phyloP scores from a whole-genome alignment of 139 green algal species.

The Volvox africanus region DNA sequence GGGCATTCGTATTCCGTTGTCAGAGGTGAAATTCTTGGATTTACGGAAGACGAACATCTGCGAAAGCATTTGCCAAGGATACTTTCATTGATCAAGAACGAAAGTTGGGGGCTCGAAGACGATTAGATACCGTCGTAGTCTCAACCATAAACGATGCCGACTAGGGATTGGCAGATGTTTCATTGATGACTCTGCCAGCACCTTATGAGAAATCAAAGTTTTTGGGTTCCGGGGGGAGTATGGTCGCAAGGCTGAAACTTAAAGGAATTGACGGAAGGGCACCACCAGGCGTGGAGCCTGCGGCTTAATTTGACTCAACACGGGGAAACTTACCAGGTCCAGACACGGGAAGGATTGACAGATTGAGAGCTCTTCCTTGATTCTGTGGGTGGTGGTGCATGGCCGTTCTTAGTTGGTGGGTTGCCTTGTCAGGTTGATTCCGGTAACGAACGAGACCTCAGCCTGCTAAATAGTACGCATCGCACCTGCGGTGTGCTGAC shows the following conservation, averaged over 20 bases:
- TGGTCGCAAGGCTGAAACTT: conserved; percentile 82
- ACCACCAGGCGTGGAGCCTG: conserved; percentile 95
- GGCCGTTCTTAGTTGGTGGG: conserved; percentile 92
- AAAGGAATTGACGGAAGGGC: conserved; percentile 96
- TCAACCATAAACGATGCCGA: conserved; percentile 95
- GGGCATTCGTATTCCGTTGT: too few relatives aligned
- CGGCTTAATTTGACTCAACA: conserved; percentile 98
- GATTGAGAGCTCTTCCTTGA: conserved; percentile 97
- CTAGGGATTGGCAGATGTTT: conserved; percentile 95
- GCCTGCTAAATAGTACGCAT: conserved; percentile 98
- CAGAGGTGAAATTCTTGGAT: conserved; percentile 99
- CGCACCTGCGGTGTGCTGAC: conserved; percentile 86
- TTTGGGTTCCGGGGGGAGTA: conserved; percentile 74
- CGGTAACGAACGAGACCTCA: conserved; percentile 98
- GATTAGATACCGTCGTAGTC: conserved; percentile 99
- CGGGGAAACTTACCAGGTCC: conserved; percentile 96
- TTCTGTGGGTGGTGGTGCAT: conserved; percentile 89
- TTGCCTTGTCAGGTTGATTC: conserved; percentile 98
- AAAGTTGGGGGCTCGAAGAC: conserved; percentile 99
- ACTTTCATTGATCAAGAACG: conserved; percentile 97
- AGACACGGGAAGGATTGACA: conserved; percentile 96
- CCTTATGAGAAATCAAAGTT: conserved; percentile 99
- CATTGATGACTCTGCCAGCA: conserved; percentile 97
- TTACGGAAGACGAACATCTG: conserved; percentile 99
- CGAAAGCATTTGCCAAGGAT: conserved; percentile 98